phyloP scores from a whole-genome alignment of 148 eudicot species.

The Camellia lanceoleosa region DNA sequence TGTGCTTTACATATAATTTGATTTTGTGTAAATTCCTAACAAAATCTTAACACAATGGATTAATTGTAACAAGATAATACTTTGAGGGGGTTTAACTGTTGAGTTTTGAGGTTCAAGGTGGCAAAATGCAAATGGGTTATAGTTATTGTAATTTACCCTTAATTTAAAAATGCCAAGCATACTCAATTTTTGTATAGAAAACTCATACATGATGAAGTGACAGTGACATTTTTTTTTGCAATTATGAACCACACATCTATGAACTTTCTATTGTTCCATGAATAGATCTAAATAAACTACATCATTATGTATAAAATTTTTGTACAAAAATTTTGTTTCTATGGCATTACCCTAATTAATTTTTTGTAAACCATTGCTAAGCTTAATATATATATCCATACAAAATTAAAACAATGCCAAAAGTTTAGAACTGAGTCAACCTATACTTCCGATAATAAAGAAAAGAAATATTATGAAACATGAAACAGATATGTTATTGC shows the following conservation, averaged over 20 bases:
- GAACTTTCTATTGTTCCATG: background rate
- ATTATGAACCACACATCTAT: background rate
- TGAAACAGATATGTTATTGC: background rate
- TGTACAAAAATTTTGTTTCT: background rate
- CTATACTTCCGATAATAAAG: background rate
- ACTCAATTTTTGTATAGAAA: background rate
- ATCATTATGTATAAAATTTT: background rate
- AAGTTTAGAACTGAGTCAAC: background rate
- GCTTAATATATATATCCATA: background rate
- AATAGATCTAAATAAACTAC: background rate
- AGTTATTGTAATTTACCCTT: no score
- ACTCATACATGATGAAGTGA: background rate
- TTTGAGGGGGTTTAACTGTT: no score
- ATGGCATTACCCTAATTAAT: background rate
- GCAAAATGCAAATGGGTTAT: no score
- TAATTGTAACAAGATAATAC: no score
- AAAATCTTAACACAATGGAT: no score
- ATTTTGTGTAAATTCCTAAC: no score
- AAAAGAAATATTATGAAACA: no score
- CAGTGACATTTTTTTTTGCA: background rate
- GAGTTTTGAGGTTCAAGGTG: no score
- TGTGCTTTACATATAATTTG: no score
- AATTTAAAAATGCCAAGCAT: background rate
- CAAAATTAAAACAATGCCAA: background rate
- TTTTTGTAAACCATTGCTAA: no score